Percentiles rank a stretch among this genome's conserved stretches.
These are phyloP conservation scores for Adansonia rubrostipa DNA, from an alignment of 441 rosid species.

Conservation along the genomic window DNA sequence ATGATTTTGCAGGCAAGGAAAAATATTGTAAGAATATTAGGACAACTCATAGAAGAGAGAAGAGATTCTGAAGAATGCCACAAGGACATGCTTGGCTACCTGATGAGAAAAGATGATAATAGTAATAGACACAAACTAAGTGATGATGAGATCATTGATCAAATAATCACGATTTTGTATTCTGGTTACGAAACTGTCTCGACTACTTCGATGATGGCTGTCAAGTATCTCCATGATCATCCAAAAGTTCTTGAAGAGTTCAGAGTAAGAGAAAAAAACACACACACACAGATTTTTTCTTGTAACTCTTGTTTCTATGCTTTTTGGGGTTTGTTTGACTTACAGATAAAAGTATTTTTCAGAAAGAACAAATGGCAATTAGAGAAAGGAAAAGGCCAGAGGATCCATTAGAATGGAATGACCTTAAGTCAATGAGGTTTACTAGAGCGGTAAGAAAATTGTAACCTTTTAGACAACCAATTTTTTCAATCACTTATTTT, in stretches of 20 bases:
- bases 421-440: constrained; percentile 76
- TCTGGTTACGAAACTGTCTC: constrained; percentile 95
- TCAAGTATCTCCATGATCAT: constrained; percentile 87
- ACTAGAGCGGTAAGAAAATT: constrained; percentile 74
- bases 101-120: constrained; percentile 64
- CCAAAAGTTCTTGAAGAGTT: constrained; percentile 73
- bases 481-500: background rate
- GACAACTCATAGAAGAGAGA: constrained; percentile 58
- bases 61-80: constrained; percentile 50
- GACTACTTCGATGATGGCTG: constrained; percentile 91
- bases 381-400: constrained; percentile 65
- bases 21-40: constrained; percentile 58
- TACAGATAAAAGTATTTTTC: constrained; percentile 20
- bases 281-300: background rate
- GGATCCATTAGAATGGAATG: constrained; percentile 66
- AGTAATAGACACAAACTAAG: constrained; percentile 43
- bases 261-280: constrained; percentile 51
- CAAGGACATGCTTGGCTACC: constrained; percentile 73
- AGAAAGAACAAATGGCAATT: constrained; percentile 73
- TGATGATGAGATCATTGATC: constrained; percentile 85
- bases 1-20: constrained; percentile 69
- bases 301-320: background rate
- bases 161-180: constrained; percentile 77
- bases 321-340: constrained; percentile 10
- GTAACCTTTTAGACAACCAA: background rate